These are phyloP conservation scores for Bocquillonia castaneifolia DNA, from an alignment of 441 rosid genomes.

Conservation along the genomic window DNA sequence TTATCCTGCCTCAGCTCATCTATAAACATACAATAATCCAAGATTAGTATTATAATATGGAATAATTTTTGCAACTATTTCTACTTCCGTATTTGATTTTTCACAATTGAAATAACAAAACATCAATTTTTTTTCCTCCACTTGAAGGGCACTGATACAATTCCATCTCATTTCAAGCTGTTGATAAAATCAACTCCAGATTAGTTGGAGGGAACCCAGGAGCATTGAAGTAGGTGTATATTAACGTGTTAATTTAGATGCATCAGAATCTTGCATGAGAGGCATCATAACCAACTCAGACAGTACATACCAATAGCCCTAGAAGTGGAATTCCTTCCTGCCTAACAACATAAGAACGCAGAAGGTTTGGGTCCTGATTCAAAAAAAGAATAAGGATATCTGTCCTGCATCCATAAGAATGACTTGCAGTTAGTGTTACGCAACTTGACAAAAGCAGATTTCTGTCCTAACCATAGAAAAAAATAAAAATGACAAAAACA, in stretches of 20 bases:
- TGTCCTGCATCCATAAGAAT: constrained; percentile 91
- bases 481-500: constrained; percentile 6
- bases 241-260: background rate
- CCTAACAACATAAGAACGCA: constrained; percentile 85
- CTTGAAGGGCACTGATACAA: background rate
- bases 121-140: background rate
- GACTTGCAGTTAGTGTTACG: constrained; percentile 33
- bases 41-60: background rate
- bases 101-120: background rate
- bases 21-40: background rate
- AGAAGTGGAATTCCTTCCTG: constrained; percentile 77
- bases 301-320: constrained; percentile 72
- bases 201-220: background rate
- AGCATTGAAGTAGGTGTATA: background rate
- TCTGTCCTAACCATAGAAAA: background rate
- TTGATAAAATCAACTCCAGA: background rate
- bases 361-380: constrained; percentile 93
- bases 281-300: constrained; percentile 10
- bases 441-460: background rate
- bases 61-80: background rate
- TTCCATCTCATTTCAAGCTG: background rate
- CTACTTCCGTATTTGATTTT: background rate
- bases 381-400: constrained; percentile 94
- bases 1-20: background rate
- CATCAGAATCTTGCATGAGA: background rate